Evolutionary conservation across 2,329 filamentous ascomycete genomes (phyloP), one percentile per base, ranked within the genome.

Genomic region (Coniochaeta ligniaria): DNA sequence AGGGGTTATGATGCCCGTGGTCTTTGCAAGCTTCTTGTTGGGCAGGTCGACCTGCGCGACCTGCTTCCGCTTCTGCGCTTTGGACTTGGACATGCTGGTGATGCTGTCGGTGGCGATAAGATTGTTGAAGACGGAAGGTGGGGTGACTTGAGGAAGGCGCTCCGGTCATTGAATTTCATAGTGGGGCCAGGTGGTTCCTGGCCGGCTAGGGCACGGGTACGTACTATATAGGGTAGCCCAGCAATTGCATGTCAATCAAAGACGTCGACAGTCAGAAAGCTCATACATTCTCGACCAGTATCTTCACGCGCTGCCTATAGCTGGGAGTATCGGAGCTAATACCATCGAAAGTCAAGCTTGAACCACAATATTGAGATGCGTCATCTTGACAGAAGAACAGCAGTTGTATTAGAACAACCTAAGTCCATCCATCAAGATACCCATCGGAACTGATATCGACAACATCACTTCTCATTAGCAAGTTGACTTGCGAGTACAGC

Each of bases 41-140:
- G 54, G 54, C 8, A 36, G 54, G 31, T 57, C 54, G 16, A 14
- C 54, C 31, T 57, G 54, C 8, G 54, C 35, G 3, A 31, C 31
- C 31, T 57, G 54, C 54, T 38, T 57, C 31, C 54, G 54, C 54
- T 57, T 57, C 54, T 36, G 54, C 28, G 28, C 54, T 28, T 57
- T 57, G 31, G 31, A 20, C 54, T 36, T 57, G 9, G 54, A 22
- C 54, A 57, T 57, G 17, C 6, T 24, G 14, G 22, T 28, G 47
- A 22, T 52, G 47, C 6, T 31, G 47, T 16, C 3, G n/a, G 43
- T 52, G 26, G 26, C 47, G 47, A 52, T 26, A 52, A 52, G 47
- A 28, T 52, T 50, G 47, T 31, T 52, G 47, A 52, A 52, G 47
- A 6, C 47, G 47, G 47, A 28, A 52, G 47, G 47, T 52, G 47